Evolutionary conservation across 108 stramenopile genomes (phyloP), one percentile per base, ranked within the genome.

Genomic region (Seminavis robusta): DNA sequence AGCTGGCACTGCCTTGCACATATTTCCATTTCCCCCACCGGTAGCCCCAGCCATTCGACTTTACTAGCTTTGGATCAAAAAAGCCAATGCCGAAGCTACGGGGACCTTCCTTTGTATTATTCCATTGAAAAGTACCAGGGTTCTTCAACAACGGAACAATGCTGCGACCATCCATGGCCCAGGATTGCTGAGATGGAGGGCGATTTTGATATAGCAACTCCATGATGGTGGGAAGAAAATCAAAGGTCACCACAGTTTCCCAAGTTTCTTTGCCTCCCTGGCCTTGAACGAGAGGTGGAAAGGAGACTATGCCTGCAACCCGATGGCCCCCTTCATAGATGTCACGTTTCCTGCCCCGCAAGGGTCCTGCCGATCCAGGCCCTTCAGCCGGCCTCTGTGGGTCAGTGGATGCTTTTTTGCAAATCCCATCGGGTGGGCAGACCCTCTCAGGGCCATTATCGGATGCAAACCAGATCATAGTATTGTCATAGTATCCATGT

Each of bases 321-420:
- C 69, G 61, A 55, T 70, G 69, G 6, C 69, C 69, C 32, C 69
- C 69, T 30, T 70, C 69, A 11, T 37, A 70, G 43, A 70, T 56
- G 48, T 70, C 69, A 36, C 69, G 34, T 41, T 70, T 70, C 16
- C 61, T 30, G 1, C 69, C 69, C 21, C 69, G 45, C 8, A 70
- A 41, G 8, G 63, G 50, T 13, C 59, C 67, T 13, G 51, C 42
- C 10, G 59, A 32, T 66, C 57, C 65, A 38, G 47, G 57, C 23
- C 57, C 58, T 41, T 63, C 71, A 37, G 31, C 34, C 27, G 71
- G 64, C 31, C 71, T 25, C 11, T 64, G 58, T 30, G 64, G 52
- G 21, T 29, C 13, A 11, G 37, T 44, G 19, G 47, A 25, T 0
- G 46, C 31, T 41, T 57, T 40, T 49, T 56, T 7, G 33, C 69